These are phyloP conservation scores for Trametes hirsuta DNA, from an alignment of 1,284 basidiomycete species.

Conservation along the genomic window DNA sequence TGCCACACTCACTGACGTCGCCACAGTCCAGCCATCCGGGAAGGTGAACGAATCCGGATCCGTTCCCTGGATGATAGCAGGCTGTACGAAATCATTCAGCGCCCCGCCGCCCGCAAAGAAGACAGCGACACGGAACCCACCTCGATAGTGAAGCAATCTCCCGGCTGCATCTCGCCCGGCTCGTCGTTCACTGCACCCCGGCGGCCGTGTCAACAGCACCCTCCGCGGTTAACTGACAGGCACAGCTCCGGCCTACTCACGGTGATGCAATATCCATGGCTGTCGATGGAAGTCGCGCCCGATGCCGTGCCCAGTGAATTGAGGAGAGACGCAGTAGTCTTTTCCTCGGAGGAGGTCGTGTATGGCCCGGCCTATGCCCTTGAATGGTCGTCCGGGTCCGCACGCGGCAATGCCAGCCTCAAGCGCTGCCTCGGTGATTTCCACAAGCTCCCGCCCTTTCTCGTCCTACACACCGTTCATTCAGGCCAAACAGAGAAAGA, in stretches of 20 bases:
- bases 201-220: background rate
- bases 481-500: background rate
- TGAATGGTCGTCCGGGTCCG: constrained; percentile 75
- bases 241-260: constrained; percentile 39
- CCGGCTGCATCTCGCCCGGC: constrained; percentile 76
- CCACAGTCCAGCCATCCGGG: constrained; percentile 88
- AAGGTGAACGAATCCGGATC: constrained; percentile 74
- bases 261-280: constrained; percentile 83
- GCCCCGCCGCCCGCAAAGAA: background rate
- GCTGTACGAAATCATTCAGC: constrained; percentile 45
- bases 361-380: constrained; percentile 78
- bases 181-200: constrained; percentile 69
- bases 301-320: constrained; percentile 89
- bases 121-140: constrained; percentile 39
- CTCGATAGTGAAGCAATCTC: constrained; percentile 91
- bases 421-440: constrained; percentile 67
- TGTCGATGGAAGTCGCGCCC: constrained; percentile 81
- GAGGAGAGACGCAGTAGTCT: constrained; percentile 68
- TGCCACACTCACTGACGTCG: constrained; percentile 64
- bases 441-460: constrained; percentile 64
- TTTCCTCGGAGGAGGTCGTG: constrained; percentile 50
- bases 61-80: constrained; percentile 75
- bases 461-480: constrained; percentile 53
- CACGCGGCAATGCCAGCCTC: constrained; percentile 76
- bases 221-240: background rate